Percentiles rank a stretch among this genome's conserved stretches.
phyloP scores from a whole-genome alignment of 2,329 filamentous ascomycete genomes.

The Monascus ruber region DNA sequence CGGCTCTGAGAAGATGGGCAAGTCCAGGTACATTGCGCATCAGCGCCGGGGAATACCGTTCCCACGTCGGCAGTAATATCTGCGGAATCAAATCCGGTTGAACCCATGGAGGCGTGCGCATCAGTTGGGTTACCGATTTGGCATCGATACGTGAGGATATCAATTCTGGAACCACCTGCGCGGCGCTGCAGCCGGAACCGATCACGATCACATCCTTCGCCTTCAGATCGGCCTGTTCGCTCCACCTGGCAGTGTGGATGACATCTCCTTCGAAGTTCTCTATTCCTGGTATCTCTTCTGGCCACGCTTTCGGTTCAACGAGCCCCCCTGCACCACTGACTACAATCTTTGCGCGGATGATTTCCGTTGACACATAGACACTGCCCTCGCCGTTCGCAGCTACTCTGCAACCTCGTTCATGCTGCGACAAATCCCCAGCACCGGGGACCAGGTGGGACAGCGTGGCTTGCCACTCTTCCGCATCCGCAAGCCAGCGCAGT shows the following conservation, averaged over 20 bases:
- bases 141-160: conserved; percentile 37
- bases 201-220: conserved; percentile 48
- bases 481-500: conserved; percentile 42
- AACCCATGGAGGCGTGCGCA: conserved; percentile 49
- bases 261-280: conserved; percentile 45
- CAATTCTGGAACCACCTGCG: conserved; percentile 45
- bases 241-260: conserved; percentile 49
- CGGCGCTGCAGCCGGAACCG: conserved; percentile 48
- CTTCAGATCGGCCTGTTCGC: conserved; percentile 40
- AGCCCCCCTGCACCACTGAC: conserved; percentile 45
- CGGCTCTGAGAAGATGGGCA: conserved; percentile 34
- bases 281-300: conserved; percentile 40
- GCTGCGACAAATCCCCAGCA: conserved; percentile 41
- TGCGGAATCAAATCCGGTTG: conserved; percentile 31
- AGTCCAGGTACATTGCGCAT: conserved; percentile 42
- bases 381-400: conserved; percentile 33
- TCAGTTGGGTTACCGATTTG: conserved; percentile 48
- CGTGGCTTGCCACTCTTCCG: conserved; percentile 45
- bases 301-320: conserved; percentile 43
- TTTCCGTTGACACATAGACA: conserved; percentile 42
- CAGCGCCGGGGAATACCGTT: conserved; percentile 36
- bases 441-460: conserved; percentile 41
- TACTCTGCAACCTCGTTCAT: conserved; percentile 36
- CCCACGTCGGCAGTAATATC: conserved; percentile 31
- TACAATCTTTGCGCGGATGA: conserved; percentile 43